phyloP scores from a whole-genome alignment of 192 early-diverging fungal species.

The Coemansia sp. region DNA sequence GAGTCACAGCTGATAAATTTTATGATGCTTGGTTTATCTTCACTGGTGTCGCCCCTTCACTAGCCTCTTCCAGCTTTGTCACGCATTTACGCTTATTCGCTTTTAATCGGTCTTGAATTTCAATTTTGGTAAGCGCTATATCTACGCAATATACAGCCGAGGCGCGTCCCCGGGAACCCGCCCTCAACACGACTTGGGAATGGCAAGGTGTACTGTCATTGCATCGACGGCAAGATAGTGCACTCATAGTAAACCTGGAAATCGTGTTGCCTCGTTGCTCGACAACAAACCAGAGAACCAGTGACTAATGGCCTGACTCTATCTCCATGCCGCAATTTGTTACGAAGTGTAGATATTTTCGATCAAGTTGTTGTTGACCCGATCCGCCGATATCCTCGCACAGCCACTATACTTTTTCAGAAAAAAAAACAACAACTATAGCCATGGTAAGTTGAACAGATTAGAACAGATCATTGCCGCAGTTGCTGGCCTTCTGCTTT shows the following conservation, averaged over 20 bases:
- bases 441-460: background rate
- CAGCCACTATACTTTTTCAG: background rate
- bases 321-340: background rate
- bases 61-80: background rate
- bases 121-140: conserved; percentile 1
- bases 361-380: background rate
- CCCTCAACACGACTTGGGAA: background rate
- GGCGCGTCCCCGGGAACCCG: background rate
- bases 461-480: background rate
- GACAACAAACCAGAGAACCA: background rate
- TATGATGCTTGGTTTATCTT: background rate
- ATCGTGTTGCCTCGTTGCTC: background rate
- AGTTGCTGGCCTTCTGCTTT: background rate
- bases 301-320: background rate
- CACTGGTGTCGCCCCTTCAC: background rate
- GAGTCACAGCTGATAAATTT: background rate
- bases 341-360: background rate
- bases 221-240: background rate
- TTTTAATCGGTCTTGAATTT: background rate
- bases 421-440: background rate
- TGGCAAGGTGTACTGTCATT: background rate
- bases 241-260: background rate
- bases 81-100: background rate
- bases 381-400: background rate
- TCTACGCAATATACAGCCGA: background rate